Percentiles rank a stretch among this genome's conserved stretches.
Evolutionary conservation across 2,329 filamentous ascomycete species (phyloP).

Genomic region (Colletotrichum camelliae): DNA sequence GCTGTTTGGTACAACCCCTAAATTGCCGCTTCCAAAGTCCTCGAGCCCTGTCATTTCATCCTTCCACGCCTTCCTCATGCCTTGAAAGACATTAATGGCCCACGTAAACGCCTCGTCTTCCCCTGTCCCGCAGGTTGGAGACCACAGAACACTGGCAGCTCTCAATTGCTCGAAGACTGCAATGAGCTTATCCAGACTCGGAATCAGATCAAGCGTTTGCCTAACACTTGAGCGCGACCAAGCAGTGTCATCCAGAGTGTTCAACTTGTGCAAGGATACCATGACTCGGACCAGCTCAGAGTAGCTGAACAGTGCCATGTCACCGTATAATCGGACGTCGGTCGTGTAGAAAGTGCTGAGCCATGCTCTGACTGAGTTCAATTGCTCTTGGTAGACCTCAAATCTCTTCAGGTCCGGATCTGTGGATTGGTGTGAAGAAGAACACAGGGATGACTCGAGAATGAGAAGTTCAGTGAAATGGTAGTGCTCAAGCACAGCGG

Average conservation of each 20-base stretch:
- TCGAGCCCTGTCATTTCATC: neutral
- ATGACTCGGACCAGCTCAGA: neutral
- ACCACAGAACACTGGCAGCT: neutral
- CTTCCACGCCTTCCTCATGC: neutral
- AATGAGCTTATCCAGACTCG: neutral
- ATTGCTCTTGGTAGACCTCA: neutral
- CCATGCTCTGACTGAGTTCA: neutral
- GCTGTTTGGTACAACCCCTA: neutral
- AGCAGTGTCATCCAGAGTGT: neutral
- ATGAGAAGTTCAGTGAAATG: neutral
- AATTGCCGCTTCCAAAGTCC: neutral
- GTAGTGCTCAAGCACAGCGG: neutral
- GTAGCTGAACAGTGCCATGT: neutral
- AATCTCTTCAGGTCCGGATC: neutral
- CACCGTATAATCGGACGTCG: accelerated
- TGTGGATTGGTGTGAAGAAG: neutral
- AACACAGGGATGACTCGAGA: neutral
- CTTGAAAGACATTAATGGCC: neutral
- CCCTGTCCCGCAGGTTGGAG: neutral
- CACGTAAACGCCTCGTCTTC: neutral
- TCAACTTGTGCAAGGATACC: neutral
- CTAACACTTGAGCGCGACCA: neutral
- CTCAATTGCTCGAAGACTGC: neutral
- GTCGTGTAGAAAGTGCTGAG: neutral
- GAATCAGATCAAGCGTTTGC: neutral